Conservation (phyloP, 495 filamentous ascomycete species). For the Pyrenula massariospora region DNA sequence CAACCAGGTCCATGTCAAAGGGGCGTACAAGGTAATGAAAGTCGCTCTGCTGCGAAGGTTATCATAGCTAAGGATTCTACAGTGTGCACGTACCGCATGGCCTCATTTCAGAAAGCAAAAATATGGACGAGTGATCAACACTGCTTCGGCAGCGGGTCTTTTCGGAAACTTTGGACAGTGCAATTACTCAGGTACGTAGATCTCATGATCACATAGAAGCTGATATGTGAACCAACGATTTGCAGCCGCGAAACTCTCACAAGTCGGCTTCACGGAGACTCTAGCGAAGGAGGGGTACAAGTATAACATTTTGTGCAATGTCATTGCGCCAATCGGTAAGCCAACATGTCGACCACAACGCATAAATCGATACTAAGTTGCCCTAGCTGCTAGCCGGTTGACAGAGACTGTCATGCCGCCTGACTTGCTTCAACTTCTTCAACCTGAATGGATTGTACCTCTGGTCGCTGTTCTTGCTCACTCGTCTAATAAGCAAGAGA, state of each 20-base stretch:
- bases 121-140: conserved; percentile 93
- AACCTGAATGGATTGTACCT: conserved; percentile 93
- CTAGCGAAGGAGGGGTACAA: conserved; percentile 95
- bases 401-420: conserved; percentile 96
- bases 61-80: conserved; percentile 2
- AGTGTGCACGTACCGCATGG: conserved; percentile 92
- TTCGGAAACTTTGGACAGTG: conserved; percentile 94
- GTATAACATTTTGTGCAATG: conserved; percentile 96
- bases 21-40: conserved; percentile 68
- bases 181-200: conserved; percentile 71
- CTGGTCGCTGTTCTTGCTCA: conserved; percentile 84
- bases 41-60: background rate
- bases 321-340: conserved; percentile 80
- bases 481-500: conserved; percentile 76
- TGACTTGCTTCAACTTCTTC: conserved; percentile 76
- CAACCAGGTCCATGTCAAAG: conserved; percentile 85
- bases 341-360: background rate
- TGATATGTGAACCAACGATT: conserved; percentile 5
- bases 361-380: conserved; percentile 4
- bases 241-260: conserved; percentile 79
- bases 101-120: conserved; percentile 98
- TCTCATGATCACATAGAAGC: background rate
- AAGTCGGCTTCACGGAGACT: conserved; percentile 97
- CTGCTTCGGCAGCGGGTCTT: conserved; percentile 85
- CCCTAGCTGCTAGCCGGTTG: conserved; percentile 79